phyloP scores from a whole-genome alignment of 805 yeast species.

The Ogataea glucozyma region DNA sequence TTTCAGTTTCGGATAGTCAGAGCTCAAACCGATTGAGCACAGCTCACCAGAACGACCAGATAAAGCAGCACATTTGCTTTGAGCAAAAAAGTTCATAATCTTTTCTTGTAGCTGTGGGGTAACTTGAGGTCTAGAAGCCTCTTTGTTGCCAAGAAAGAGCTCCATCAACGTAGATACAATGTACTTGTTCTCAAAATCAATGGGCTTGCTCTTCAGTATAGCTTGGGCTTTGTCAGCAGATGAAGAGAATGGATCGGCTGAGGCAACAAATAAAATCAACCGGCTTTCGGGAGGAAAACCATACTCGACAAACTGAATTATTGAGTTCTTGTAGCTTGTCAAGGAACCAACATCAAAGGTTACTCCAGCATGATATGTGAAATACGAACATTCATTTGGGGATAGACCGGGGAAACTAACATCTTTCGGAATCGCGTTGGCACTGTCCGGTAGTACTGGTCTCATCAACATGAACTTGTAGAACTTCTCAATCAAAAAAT shows the following conservation, averaged over 20 bases:
- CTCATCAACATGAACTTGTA: constrained; percentile 58
- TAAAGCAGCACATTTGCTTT: constrained; percentile 53
- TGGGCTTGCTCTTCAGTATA: constrained; percentile 46
- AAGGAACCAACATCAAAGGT: constrained; percentile 53
- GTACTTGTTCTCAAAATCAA: constrained; percentile 51
- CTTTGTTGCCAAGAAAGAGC: constrained; percentile 53
- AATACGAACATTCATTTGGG: constrained; percentile 54
- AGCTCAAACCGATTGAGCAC: constrained; percentile 59
- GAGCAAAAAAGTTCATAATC: constrained; percentile 50
- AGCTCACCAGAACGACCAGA: constrained; percentile 46
- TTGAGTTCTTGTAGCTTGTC: constrained; percentile 39
- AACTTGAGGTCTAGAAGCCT: constrained; percentile 50
- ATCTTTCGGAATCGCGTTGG: constrained; percentile 44
- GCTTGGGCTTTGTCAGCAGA: constrained; percentile 58
- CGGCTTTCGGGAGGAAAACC: constrained; percentile 40
- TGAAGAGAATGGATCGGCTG: constrained; percentile 57
- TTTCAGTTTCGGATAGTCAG: constrained; percentile 53
- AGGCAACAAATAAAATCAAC: constrained; percentile 56
- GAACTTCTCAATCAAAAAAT: constrained; percentile 48
- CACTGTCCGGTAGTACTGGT: constrained; percentile 42
- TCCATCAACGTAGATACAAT: constrained; percentile 46
- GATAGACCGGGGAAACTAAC: constrained; percentile 66
- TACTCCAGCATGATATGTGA: constrained; percentile 70
- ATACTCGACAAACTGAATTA: constrained; percentile 44
- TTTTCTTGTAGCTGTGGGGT: constrained; percentile 54